A percentile compares a stretch with the other conserved stretches of the same genome.
Evolutionary conservation across 2,329 filamentous ascomycete species (phyloP).

Genomic region (Didymella lethalis): DNA sequence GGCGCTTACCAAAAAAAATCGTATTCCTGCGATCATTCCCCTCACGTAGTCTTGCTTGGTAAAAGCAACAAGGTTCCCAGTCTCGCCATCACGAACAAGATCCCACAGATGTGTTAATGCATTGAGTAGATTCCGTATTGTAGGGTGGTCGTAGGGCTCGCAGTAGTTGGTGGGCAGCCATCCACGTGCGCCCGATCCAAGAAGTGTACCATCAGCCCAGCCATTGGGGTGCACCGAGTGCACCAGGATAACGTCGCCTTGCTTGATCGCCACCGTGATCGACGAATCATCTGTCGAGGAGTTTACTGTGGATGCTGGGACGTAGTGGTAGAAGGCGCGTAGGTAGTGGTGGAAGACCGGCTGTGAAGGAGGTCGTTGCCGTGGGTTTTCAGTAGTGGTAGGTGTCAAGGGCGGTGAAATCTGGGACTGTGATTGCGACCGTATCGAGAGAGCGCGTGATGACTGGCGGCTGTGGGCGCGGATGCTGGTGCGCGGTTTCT

Average conservation of each 20-base stretch:
- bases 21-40: conserved; percentile 90
- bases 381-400: conserved; percentile 67
- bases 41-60: conserved; percentile 93
- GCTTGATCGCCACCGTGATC: conserved; percentile 83
- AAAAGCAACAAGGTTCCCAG: conserved; percentile 79
- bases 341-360: conserved; percentile 92
- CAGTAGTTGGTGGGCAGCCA: conserved; percentile 99
- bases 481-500: conserved; percentile 33
- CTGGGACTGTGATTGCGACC: conserved; percentile 56
- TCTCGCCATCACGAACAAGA: conserved; percentile 77
- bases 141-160: conserved; percentile 88
- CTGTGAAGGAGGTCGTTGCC: conserved; percentile 52
- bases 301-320: conserved; percentile 77
- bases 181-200: conserved; percentile 84
- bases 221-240: conserved; percentile 98
- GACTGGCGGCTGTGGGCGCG: conserved; percentile 43
- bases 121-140: conserved; percentile 84
- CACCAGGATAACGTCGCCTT: conserved; percentile 91
- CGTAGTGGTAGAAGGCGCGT: conserved; percentile 91
- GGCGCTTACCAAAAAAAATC: conserved; percentile 80
- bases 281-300: conserved; percentile 72
- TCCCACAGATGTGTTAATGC: conserved; percentile 94
- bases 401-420: conserved; percentile 82
- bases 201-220: conserved; percentile 94
- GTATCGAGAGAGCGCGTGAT: conserved; percentile 42